Percentiles rank a stretch among this genome's conserved stretches.
Evolutionary conservation across 352 stramenopile species (phyloP).

Genomic region (Plasmopara viticola): DNA sequence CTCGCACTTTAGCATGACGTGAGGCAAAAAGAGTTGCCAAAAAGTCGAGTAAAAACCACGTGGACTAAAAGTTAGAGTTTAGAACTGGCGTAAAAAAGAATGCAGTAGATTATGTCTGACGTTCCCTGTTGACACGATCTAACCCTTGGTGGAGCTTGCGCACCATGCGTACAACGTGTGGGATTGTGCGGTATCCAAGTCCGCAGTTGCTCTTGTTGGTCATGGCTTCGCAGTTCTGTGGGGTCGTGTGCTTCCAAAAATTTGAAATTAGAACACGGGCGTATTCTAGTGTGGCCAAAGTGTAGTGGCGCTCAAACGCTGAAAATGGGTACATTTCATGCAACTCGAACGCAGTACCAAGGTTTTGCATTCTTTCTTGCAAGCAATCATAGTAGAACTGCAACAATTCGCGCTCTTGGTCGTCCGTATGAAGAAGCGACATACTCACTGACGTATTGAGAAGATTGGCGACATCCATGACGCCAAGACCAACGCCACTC

Average conservation of each 20-base stretch:
- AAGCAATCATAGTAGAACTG: slow-evolving; percentile 51
- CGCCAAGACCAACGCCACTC: slow-evolving; percentile 51
- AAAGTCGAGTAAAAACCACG: background rate
- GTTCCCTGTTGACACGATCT: slow-evolving; percentile 30
- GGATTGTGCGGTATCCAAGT: slow-evolving; percentile 59
- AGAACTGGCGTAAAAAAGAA: slow-evolving; percentile 5
- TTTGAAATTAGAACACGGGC: slow-evolving; percentile 49
- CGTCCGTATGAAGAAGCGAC: slow-evolving; percentile 27
- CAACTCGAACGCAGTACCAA: slow-evolving; percentile 3
- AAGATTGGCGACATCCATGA: slow-evolving; percentile 58
- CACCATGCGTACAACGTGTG: slow-evolving; percentile 56
- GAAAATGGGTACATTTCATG: slow-evolving; percentile 35
- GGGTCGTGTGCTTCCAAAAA: slow-evolving; percentile 57
- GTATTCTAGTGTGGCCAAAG: slow-evolving; percentile 60
- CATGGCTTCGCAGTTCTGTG: slow-evolving; percentile 33
- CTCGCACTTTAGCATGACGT: slow-evolving; percentile 50
- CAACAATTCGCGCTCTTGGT: slow-evolving; percentile 33
- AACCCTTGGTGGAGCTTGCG: slow-evolving; percentile 38
- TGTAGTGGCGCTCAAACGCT: slow-evolving; percentile 51
- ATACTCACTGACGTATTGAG: slow-evolving; percentile 61
- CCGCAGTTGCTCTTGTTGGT: slow-evolving; percentile 53
- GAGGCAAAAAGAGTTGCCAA: slow-evolving; percentile 6
- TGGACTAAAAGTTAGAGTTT: slow-evolving; percentile 1
- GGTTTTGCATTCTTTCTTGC: slow-evolving; percentile 11
- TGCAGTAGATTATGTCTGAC: slow-evolving; percentile 12